A percentile compares a stretch with the other conserved stretches of the same genome.
These are phyloP conservation scores for Thamnidium elegans DNA, from an alignment of 192 early-diverging fungal species.

Conservation along the genomic window DNA sequence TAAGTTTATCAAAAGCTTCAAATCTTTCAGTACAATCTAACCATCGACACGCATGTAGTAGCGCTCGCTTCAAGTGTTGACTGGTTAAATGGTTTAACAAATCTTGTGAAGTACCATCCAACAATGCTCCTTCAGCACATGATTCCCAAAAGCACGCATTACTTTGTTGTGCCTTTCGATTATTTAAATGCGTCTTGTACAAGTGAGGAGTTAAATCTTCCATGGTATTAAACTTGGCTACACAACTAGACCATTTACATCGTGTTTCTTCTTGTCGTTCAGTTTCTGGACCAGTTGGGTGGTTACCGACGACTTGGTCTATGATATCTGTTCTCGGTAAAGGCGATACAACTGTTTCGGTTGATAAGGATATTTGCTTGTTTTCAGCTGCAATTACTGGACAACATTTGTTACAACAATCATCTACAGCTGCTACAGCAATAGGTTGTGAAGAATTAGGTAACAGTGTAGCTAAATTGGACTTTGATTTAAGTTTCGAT, in stretches of 20 bases:
- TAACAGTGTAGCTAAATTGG: neutral
- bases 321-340: no score
- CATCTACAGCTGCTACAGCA: constrained; percentile 19
- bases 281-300: no score
- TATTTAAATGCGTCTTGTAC: constrained; percentile 43
- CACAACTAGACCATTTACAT: constrained; percentile 51
- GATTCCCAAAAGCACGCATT: constrained; percentile 61
- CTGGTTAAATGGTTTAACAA: constrained; percentile 61
- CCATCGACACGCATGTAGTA: constrained; percentile 76
- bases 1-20: constrained; percentile 59
- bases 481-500: no score
- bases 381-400: no score
- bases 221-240: constrained; percentile 45
- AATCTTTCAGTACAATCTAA: constrained; percentile 56
- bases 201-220: constrained; percentile 54
- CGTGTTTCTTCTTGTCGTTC: constrained; percentile 15
- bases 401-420: constrained; percentile 40
- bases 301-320: no score
- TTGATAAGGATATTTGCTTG: no score
- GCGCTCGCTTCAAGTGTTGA: constrained; percentile 38
- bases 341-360: no score
- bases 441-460: neutral
- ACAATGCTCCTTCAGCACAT: constrained; percentile 52
- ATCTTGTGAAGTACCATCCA: constrained; percentile 40
- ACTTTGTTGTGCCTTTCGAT: no score